Conservation (phyloP, 1,139 yeast genomes). For the Zygoascus meyerae region DNA sequence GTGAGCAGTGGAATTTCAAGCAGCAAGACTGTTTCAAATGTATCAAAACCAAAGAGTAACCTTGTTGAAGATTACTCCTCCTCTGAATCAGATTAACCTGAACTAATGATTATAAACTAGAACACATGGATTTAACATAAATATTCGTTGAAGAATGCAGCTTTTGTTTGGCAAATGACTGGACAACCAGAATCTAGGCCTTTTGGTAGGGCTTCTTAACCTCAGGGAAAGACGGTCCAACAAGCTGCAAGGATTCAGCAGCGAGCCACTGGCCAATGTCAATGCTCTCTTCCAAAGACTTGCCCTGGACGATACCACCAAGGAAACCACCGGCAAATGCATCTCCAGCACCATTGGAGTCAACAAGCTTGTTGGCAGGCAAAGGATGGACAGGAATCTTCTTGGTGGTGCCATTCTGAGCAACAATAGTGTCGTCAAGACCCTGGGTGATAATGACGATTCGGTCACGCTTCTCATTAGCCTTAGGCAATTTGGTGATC, state of each 20-base stretch:
- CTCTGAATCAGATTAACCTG: slow-evolving; percentile 7
- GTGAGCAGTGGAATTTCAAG: no score
- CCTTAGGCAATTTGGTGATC: slow-evolving; percentile 76
- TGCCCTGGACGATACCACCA: slow-evolving; percentile 79
- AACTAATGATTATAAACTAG: neutral
- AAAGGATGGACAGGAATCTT: slow-evolving; percentile 67
- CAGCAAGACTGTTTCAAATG: neutral
- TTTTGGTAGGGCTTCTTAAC: slow-evolving; percentile 53
- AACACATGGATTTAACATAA: neutral
- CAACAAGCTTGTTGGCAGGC: slow-evolving; percentile 61
- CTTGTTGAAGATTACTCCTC: slow-evolving; percentile 10
- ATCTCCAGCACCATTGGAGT: slow-evolving; percentile 99
- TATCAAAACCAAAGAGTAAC: neutral
- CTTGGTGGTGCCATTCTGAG: slow-evolving; percentile 40
- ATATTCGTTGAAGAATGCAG: neutral
- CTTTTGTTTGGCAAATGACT: neutral
- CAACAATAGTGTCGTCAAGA: slow-evolving; percentile 78
- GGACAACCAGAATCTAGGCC: neutral
- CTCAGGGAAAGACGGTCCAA: slow-evolving; percentile 92
- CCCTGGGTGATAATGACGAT: slow-evolving; percentile 77
- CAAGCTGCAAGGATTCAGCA: slow-evolving; percentile 78
- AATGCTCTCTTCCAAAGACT: slow-evolving; percentile 52
- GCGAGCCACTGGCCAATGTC: slow-evolving; percentile 98
- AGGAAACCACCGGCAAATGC: slow-evolving; percentile 98
- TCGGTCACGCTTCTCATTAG: slow-evolving; percentile 64